Evolutionary conservation across 805 yeast genomes (phyloP).

Genomic region (Yarrowia bubula): DNA sequence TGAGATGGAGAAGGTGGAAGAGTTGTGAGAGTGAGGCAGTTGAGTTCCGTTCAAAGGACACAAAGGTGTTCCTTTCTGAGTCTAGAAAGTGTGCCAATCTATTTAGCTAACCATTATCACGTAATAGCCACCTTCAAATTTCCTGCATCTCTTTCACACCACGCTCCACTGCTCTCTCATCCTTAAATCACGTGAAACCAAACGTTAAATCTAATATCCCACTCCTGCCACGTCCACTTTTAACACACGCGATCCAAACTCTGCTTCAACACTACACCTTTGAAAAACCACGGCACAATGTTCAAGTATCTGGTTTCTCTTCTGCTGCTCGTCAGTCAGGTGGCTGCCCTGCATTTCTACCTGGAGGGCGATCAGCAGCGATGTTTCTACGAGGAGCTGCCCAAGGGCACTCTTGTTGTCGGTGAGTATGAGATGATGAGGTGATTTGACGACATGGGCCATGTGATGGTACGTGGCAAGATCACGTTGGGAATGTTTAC

Average conservation of each 20-base stretch:
- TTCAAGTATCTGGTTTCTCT: conserved; percentile 28
- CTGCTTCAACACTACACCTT: conserved; percentile 3
- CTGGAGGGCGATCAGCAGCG: conserved; percentile 63
- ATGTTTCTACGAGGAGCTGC: conserved; percentile 82
- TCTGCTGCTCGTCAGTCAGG: conserved; percentile 31
- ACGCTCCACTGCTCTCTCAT: not conserved
- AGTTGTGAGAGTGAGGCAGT: not conserved
- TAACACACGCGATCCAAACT: conserved; percentile 22
- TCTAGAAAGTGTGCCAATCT: not conserved
- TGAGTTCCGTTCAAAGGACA: not conserved
- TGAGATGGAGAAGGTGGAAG: not conserved
- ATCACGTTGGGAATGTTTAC: too few species aligned
- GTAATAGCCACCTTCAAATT: not conserved
- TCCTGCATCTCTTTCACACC: not conserved
- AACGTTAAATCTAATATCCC: not conserved
- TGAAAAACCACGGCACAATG: conserved; percentile 6
- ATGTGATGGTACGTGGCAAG: too few species aligned
- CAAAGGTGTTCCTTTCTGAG: not conserved
- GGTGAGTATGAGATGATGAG: conserved; percentile 44
- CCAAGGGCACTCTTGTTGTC: conserved; percentile 73
- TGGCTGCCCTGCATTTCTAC: conserved; percentile 69
- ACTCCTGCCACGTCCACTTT: conserved; percentile 17
- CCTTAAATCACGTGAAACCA: not conserved
- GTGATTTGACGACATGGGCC: too few species aligned
- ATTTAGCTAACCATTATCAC: not conserved